Evolutionary conservation across 2,329 filamentous ascomycete species (phyloP).

Genomic region (Verticillium albo-atrum): DNA sequence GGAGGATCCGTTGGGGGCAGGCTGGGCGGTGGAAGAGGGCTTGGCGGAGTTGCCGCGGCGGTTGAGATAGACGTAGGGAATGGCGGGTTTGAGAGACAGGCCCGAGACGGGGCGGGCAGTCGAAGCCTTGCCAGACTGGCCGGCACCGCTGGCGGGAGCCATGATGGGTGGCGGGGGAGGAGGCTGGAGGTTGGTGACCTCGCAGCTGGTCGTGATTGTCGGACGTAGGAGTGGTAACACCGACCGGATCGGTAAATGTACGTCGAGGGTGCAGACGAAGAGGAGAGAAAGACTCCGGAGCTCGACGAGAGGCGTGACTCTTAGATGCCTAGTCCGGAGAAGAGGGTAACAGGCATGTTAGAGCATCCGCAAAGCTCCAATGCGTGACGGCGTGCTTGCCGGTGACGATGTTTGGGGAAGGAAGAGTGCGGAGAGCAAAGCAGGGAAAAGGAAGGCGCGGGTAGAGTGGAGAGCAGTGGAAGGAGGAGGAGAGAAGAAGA

Average conservation of each 20-base stretch:
- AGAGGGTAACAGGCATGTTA: not conserved
- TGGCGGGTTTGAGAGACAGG: constrained; percentile 15
- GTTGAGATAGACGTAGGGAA: constrained; percentile 1
- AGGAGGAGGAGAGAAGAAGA: not conserved
- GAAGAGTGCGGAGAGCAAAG: not conserved
- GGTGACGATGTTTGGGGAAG: not conserved
- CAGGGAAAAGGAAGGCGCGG: constrained; percentile 1
- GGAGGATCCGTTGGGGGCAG: constrained; percentile 16
- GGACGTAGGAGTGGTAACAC: not conserved
- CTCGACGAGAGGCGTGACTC: not conserved
- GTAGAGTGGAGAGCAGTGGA: not conserved
- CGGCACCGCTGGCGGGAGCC: constrained; percentile 10
- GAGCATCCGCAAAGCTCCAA: not conserved
- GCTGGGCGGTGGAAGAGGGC: constrained; percentile 23
- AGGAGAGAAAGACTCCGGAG: not conserved
- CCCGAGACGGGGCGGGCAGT: constrained; percentile 33
- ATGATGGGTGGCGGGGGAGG: constrained; percentile 7
- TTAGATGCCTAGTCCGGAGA: not conserved
- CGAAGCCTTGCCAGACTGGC: constrained; percentile 21
- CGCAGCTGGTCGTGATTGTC: not conserved
- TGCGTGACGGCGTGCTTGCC: not conserved
- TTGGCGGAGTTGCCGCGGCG: constrained; percentile 27
- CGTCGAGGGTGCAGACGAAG: not conserved
- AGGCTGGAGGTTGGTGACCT: constrained; percentile 1
- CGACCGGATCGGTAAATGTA: not conserved